Evolutionary conservation across 1,284 basidiomycete species (phyloP).

Genomic region (Ganoderma resinaceum): DNA sequence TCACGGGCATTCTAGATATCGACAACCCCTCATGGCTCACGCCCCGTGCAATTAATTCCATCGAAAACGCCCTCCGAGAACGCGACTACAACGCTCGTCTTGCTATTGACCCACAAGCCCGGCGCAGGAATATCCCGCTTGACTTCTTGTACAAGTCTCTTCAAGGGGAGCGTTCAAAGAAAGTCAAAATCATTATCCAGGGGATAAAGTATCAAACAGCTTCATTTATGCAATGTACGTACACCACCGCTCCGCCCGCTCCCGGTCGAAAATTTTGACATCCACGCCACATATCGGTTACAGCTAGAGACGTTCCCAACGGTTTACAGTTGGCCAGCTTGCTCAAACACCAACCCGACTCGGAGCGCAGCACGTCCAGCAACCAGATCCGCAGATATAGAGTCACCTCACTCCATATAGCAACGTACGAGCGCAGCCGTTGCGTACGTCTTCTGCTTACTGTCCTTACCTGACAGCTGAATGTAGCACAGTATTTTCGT

Average conservation of each 20-base stretch:
- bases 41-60: slow-evolving; percentile 43
- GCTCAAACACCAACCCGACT: not conserved
- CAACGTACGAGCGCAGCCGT: slow-evolving; percentile 49
- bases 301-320: slow-evolving; percentile 26
- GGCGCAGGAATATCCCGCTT: slow-evolving; percentile 41
- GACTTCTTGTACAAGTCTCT: slow-evolving; percentile 37
- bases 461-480: not conserved
- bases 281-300: no score
- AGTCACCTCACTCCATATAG: slow-evolving; percentile 52
- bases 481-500: slow-evolving; percentile 45
- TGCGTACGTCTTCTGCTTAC: slow-evolving; percentile 31
- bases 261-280: not conserved
- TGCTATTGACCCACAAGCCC: not conserved
- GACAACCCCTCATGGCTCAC: slow-evolving; percentile 53
- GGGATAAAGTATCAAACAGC: slow-evolving; percentile 49
- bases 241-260: slow-evolving; percentile 9
- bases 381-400: slow-evolving; percentile 42
- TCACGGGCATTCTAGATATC: slow-evolving; percentile 57
- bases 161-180: slow-evolving; percentile 38
- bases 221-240: slow-evolving; percentile 46
- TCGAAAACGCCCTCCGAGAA: slow-evolving; percentile 50
- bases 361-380: slow-evolving; percentile 30
- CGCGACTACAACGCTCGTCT: slow-evolving; percentile 37
- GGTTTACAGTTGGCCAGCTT: slow-evolving; percentile 21
- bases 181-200: slow-evolving; percentile 45